Base-by-base conservation (phyloP, 2,329 filamentous ascomycete genomes). In the Salinomyces thailandicus region DNA sequence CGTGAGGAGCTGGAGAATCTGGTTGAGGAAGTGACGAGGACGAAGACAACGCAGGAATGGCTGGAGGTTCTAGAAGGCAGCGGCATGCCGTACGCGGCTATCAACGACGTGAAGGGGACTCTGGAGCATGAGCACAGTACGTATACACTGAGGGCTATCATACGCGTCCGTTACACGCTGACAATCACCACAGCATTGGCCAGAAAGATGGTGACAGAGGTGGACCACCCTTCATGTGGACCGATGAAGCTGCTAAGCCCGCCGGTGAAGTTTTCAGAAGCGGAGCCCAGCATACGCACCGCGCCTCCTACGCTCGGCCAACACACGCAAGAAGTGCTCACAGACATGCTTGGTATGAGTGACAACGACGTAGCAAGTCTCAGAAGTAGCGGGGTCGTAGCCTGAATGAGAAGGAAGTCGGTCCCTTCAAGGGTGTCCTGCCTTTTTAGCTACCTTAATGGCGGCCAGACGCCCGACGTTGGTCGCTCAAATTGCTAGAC, bases 51-150 rank as follows among this genome's bases (percentile, higher is more conserved):
- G 0, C 66, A 79, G 47, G 79, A 95, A 56, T 96, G 91, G 89
- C 68, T 96, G 3, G 73, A 80, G 1, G 66, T 87, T 1, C 79
- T 95, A 30, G 85, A 95, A 52, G 86, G 85, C n/a, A 82, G 75
- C 40, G 91, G 91, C 4, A 79, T 98, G 79, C 91, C 91, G 0
- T 98, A 91, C 52, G 83, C 89, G 1, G 85, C 89, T 1, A 82
- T 98, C 49, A 98, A 96, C 55, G 89, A 98, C 54, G 77, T 98
- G 5, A 81, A 91, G 59, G 74, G 71, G 14, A 85, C 91, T 0
- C 65, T 98, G 35, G 79, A 81, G 42, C 86, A 95, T 55, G 73
- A 80, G 43, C 91, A 98, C 61, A 85, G 85, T 63, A 67, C 63
- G 64, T n/a, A n/a, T n/a, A 18, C 15, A 37, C 17, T n/a, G n/a